phyloP scores from a whole-genome alignment of 2,329 filamentous ascomycete genomes.

The Scedosporium dehoogii region DNA sequence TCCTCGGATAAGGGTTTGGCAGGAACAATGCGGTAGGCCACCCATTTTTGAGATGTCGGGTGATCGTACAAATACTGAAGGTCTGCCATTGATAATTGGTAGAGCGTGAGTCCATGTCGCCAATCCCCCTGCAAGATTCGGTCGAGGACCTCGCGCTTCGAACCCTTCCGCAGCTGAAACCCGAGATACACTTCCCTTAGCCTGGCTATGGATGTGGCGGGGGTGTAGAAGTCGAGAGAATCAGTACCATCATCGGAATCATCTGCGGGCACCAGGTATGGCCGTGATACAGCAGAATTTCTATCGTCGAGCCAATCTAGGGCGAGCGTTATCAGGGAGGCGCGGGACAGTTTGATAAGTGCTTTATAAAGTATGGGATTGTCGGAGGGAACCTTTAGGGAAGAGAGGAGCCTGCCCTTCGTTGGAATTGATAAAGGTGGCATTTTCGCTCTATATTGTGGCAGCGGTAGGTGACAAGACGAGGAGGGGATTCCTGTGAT shows the following conservation, averaged over 20 bases:
- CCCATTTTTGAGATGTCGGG: slow-evolving; percentile 54
- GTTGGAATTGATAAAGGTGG: slow-evolving; percentile 53
- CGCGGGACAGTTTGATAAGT: slow-evolving; percentile 60
- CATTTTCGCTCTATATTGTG: background rate
- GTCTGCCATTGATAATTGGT: slow-evolving; percentile 61
- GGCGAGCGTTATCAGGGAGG: slow-evolving; percentile 61
- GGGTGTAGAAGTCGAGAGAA: slow-evolving; percentile 57
- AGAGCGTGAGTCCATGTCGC: slow-evolving; percentile 53
- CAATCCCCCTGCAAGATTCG: slow-evolving; percentile 60
- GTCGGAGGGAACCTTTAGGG: slow-evolving; percentile 55
- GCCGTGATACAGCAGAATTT: slow-evolving; percentile 45
- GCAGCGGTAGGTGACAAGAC: too few species aligned
- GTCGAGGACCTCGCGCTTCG: slow-evolving; percentile 52
- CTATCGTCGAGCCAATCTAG: slow-evolving; percentile 67
- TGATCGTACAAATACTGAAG: slow-evolving; percentile 57
- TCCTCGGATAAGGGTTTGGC: slow-evolving; percentile 22
- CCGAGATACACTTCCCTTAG: slow-evolving; percentile 56
- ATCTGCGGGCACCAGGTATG: slow-evolving; percentile 26
- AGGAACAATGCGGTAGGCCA: slow-evolving; percentile 48
- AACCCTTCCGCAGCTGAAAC: slow-evolving; percentile 49
- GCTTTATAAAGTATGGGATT: slow-evolving; percentile 56
- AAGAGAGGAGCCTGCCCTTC: slow-evolving; percentile 60
- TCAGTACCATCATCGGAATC: slow-evolving; percentile 42
- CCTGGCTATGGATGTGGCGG: slow-evolving; percentile 53
- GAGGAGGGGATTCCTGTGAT: too few species aligned